Percentiles rank a stretch among this genome's conserved stretches.
Evolutionary conservation across 2,329 filamentous ascomycete species (phyloP).

Genomic region (Pestalotiopsis sp.): DNA sequence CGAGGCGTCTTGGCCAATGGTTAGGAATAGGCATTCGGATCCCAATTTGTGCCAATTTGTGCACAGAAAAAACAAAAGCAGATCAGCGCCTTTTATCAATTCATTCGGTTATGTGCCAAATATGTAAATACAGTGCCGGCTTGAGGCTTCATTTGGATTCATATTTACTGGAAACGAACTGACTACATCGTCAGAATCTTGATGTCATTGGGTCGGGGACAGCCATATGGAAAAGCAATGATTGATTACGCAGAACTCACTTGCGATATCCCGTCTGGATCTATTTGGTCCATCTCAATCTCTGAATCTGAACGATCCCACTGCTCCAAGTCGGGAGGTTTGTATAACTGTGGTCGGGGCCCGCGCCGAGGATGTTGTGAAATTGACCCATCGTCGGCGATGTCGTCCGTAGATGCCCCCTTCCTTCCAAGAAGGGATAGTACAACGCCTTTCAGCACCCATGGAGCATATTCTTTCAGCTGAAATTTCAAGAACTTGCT

Average conservation of each 20-base stretch:
- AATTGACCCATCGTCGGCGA: neutral
- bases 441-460: constrained; percentile 27
- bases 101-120: neutral
- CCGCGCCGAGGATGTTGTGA: neutral
- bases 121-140: neutral
- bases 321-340: neutral
- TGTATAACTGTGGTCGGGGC: neutral
- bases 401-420: neutral
- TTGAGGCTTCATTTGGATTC: neutral
- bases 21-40: neutral
- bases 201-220: neutral
- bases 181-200: neutral
- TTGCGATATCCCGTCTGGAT: neutral
- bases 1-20: neutral
- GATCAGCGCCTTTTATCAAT: neutral
- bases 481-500: constrained; percentile 40
- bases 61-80: neutral
- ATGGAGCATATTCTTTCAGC: constrained; percentile 35
- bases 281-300: neutral
- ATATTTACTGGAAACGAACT: neutral
- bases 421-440: constrained; percentile 20
- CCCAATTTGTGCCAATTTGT: neutral
- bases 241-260: neutral
- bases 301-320: neutral
- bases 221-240: neutral